Evolutionary conservation across 2,329 filamentous ascomycete species (phyloP), one percentile per base, ranked within the genome.

Genomic region (Cercospora sp.): DNA sequence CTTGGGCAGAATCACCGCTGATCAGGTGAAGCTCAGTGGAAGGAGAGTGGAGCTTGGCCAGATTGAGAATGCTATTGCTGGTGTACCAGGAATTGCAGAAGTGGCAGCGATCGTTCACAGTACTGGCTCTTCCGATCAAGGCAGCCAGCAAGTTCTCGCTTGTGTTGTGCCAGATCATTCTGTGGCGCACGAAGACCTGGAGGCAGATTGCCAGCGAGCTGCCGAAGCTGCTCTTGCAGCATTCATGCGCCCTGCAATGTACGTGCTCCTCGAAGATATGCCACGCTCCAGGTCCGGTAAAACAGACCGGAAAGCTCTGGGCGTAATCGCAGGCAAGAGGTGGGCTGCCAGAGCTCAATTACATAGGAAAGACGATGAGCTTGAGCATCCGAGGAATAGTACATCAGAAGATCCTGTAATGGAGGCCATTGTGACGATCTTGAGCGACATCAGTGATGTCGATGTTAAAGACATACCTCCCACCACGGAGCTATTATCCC

Each of bases 31-130:
- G 76, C 83, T 96, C 12, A 86, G 91, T 36, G 92, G 92, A 0
- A 90, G 93, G 71, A 83, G 90, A 57, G 88, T 96, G 36, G 91
- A 95, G 75, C 84, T 93, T 13, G 86, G 86, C 0, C 92, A 94
- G 75, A 89, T 96, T 59, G 90, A 88, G 67, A 63, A 66, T 36
- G 63, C 64, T 26, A 42, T 66, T 59, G 85, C 66, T 85, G 76
- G 36, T n/a, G 36, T 42, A n/a, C 36, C 36, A 16, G 36, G 36
- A 3, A 42, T 42, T 6, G 36, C 36, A 3, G 77, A 57, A 28
- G 3, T 60, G 12, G 66, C 63, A 10, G 65, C 65, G 13, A 57
- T 67, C 33, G 65, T 67, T 28, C 66, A 13, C 31, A 23, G 48
- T 33, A 36, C 28, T 42, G 60, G 65, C 20, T 33, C 40, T 30